Conservation (phyloP, 2,329 filamentous ascomycete species). For the Penicillium expansum region DNA sequence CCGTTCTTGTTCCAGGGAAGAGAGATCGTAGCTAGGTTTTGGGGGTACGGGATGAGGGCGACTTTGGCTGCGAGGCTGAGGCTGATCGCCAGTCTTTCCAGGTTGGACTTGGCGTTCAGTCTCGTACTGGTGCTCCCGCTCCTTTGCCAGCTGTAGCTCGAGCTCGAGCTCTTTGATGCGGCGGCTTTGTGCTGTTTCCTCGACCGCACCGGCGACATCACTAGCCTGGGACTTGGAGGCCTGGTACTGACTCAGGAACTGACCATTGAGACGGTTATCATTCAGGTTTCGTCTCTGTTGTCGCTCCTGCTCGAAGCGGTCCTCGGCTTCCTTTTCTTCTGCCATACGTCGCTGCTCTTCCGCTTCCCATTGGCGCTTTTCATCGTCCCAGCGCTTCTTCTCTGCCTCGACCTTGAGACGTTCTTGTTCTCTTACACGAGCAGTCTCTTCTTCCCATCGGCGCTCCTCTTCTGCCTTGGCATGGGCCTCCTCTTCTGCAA, state of each 20-base stretch:
- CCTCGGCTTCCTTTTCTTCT: slow-evolving; percentile 72
- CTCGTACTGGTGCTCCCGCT: slow-evolving; percentile 64
- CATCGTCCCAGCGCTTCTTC: slow-evolving; percentile 50
- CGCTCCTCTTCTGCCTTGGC: slow-evolving; percentile 48
- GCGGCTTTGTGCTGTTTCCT: slow-evolving; percentile 57
- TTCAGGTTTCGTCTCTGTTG: slow-evolving; percentile 58
- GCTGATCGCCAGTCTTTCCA: slow-evolving; percentile 22
- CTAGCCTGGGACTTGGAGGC: slow-evolving; percentile 66
- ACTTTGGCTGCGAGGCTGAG: slow-evolving; percentile 27
- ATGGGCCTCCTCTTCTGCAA: slow-evolving; percentile 50
- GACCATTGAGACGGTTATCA: slow-evolving; percentile 71
- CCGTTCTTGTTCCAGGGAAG: slow-evolving; percentile 60
- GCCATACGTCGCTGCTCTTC: slow-evolving; percentile 69
- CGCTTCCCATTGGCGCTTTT: slow-evolving; percentile 67
- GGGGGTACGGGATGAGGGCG: slow-evolving; percentile 33
- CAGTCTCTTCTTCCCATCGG: slow-evolving; percentile 48
- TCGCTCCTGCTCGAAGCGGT: slow-evolving; percentile 64
- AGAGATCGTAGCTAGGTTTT: slow-evolving; percentile 52
- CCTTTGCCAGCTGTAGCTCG: slow-evolving; percentile 65
- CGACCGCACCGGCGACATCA: slow-evolving; percentile 34
- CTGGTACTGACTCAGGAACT: slow-evolving; percentile 84
- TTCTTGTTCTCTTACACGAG: slow-evolving; percentile 51
- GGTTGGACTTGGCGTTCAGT: slow-evolving; percentile 53
- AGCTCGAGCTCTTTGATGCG: slow-evolving; percentile 78
- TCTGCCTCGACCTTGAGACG: slow-evolving; percentile 46